These are phyloP conservation scores for Fraxinus platypoda DNA, from an alignment of 305 asterid species.

Conservation along the genomic window DNA sequence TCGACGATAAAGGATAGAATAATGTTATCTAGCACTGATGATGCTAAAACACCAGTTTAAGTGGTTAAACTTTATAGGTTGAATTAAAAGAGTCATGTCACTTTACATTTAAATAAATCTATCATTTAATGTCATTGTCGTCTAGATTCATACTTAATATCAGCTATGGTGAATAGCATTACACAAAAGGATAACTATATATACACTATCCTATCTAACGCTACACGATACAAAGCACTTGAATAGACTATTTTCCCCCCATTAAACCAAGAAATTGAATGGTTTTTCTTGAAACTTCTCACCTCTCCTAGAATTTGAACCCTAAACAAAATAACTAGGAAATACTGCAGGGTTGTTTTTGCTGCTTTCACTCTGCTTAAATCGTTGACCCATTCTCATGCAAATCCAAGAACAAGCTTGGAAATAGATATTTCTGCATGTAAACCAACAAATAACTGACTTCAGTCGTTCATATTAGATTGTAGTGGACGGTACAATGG, in stretches of 20 bases:
- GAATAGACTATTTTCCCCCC: slow-evolving; percentile 15
- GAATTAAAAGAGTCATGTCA: too few species aligned
- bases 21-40: too few species aligned
- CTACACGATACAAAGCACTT: neutral
- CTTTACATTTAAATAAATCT: too few species aligned
- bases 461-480: neutral
- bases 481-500: neutral
- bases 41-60: too few species aligned
- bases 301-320: slow-evolving; percentile 18
- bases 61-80: too few species aligned
- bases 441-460: neutral
- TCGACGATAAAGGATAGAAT: slow-evolving; percentile 7
- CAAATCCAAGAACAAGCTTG: slow-evolving; percentile 53
- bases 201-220: slow-evolving; percentile 31
- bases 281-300: slow-evolving; percentile 56
- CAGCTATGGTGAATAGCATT: too few species aligned
- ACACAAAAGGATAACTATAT: neutral
- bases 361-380: slow-evolving; percentile 33
- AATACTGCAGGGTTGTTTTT: slow-evolving; percentile 53
- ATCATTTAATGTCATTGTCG: too few species aligned
- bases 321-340: neutral
- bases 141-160: too few species aligned
- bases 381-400: slow-evolving; percentile 8
- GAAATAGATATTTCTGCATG: slow-evolving; percentile 41
- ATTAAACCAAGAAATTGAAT: slow-evolving; percentile 30